Base-by-base conservation (phyloP, 2,329 filamentous ascomycete species). In the Colletotrichum filicis region DNA sequence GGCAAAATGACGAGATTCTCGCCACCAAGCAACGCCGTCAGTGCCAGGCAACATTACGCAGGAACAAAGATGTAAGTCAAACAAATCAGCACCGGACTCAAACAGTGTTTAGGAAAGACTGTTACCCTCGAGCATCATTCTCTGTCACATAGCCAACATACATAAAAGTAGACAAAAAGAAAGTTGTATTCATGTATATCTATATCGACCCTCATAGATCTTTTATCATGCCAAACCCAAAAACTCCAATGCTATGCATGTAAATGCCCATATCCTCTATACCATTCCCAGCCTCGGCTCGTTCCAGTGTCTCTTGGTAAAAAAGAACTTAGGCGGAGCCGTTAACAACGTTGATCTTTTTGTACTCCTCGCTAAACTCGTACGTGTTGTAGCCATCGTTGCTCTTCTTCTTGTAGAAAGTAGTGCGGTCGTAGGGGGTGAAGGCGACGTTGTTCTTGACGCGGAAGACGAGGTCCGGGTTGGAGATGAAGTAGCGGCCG, bases 391-490 rank as follows among this genome's bases (percentile, higher is more conserved):
- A 81, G 1, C 79, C 79, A 6, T 72, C 52, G 14, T 75, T 72
- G 8, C 67, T 76, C 66, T 76, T 77, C 24, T 59, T 72, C 5
- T 68, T 63, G 71, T 88, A 87, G 66, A 88, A 86, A 0, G 78
- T 80, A 0, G 80, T 75, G 9, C 85, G 76, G 61, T 85, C 74
- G 67, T 86, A 86, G 8, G 79, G 76, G 6, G 77, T 78, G 14
- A 87, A 73, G 1, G 79, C 75, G 9, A 87, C 74, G 0, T 79
- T 79, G 49, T 84, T 71, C 79, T 81, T 79, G 1, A 85, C 63
- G n/a, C 82, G 79, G 76, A 81, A 86, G 1, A 83, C 79, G 63
- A 86, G 75, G 67, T 86, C 84, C 1, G 84, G 84, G 74, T 85
- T 86, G 22, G 83, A 75, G 12, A 81, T 84, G 68, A 80, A 86